Percentiles rank a stretch among this genome's conserved stretches.
phyloP scores from a whole-genome alignment of 2,329 filamentous ascomycete genomes.

The Bipolaris victoriae region DNA sequence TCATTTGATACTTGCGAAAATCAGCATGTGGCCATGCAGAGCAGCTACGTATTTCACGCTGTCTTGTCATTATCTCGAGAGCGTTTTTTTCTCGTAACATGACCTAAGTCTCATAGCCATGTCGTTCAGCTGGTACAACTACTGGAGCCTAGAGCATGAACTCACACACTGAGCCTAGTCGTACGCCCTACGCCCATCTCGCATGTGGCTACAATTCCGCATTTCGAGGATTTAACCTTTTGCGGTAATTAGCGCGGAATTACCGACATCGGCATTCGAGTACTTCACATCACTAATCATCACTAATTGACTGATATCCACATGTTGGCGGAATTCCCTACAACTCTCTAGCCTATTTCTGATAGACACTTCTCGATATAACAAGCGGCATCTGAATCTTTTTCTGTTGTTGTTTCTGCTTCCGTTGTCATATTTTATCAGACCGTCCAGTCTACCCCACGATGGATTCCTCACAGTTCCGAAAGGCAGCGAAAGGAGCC shows the following conservation, averaged over 20 bases:
- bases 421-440: neutral
- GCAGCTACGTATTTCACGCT: neutral
- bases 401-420: neutral
- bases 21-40: neutral
- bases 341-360: neutral
- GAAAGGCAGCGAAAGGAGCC: slow-evolving; percentile 74
- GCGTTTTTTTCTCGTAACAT: neutral
- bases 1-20: neutral
- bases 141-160: neutral
- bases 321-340: neutral
- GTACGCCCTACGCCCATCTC: slow-evolving; percentile 8
- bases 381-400: neutral
- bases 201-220: neutral
- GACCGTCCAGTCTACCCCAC: slow-evolving; percentile 4
- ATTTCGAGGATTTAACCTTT: neutral
- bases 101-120: neutral
- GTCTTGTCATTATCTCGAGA: neutral
- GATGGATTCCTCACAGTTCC: slow-evolving; percentile 80
- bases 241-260: slow-evolving; percentile 24
- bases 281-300: neutral
- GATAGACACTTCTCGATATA: neutral
- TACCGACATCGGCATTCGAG: slow-evolving; percentile 12
- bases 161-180: neutral
- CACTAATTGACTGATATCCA: neutral
- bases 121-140: neutral